phyloP scores from a whole-genome alignment of 2,329 filamentous ascomycete genomes.

The Pyricularia grisea region DNA sequence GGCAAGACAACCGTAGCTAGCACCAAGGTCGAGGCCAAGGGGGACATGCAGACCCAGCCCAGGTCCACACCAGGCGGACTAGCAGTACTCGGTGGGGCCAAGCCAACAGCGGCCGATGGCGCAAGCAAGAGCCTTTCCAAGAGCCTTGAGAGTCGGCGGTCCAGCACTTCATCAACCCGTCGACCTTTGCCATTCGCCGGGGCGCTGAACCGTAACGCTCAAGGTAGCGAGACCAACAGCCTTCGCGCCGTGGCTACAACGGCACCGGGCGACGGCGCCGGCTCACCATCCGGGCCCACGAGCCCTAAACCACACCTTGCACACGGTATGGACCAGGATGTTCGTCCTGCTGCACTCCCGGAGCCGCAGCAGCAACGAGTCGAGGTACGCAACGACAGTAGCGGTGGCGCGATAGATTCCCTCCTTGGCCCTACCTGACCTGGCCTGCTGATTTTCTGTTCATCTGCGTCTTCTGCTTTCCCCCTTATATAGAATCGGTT shows the following conservation, averaged over 20 bases:
- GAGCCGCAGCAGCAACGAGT: constrained; percentile 14
- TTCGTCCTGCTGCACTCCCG: neutral
- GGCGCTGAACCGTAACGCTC: constrained; percentile 34
- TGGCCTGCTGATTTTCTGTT: constrained; percentile 12
- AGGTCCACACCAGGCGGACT: constrained; percentile 30
- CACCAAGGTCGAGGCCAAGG: constrained; percentile 78
- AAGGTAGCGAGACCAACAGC: constrained; percentile 51
- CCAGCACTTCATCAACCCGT: constrained; percentile 78
- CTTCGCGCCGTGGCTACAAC: constrained; percentile 36
- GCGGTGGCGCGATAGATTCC: constrained; percentile 29
- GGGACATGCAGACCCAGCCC: constrained; percentile 51
- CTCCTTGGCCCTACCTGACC: constrained; percentile 34
- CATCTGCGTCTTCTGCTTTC: neutral
- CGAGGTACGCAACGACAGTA: constrained; percentile 39
- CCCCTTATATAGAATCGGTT: neutral
- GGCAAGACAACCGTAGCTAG: constrained; percentile 87
- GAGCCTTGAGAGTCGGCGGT: constrained; percentile 84
- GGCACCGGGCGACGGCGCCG: constrained; percentile 7
- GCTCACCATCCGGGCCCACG: constrained; percentile 18
- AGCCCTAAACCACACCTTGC: constrained; percentile 28
- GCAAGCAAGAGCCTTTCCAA: constrained; percentile 74
- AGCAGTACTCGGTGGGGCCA: constrained; percentile 21
- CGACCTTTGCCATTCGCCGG: constrained; percentile 43
- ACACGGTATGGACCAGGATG: constrained; percentile 8
- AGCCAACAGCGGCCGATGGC: constrained; percentile 54